Conservation (phyloP, 192 early-diverging fungal genomes). For the Paraglomus brasilianum region DNA sequence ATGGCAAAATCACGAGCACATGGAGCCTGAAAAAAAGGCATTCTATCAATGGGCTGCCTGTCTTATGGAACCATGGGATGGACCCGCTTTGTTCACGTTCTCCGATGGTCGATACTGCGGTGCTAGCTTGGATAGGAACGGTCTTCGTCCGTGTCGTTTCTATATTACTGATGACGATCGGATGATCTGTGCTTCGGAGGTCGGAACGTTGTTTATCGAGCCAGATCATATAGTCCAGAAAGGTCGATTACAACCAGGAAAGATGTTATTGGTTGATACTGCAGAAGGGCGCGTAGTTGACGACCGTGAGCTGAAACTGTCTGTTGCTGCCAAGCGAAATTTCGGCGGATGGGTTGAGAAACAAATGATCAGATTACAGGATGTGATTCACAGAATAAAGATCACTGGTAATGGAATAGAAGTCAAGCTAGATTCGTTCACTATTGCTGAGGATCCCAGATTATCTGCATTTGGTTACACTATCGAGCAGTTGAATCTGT, state of each 20-base stretch:
- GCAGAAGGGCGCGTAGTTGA: conserved; percentile 85
- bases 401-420: conserved; percentile 35
- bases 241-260: conserved; percentile 94
- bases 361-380: conserved; percentile 74
- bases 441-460: conserved; percentile 75
- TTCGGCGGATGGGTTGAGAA: conserved; percentile 85
- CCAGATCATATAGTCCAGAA: conserved; percentile 80
- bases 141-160: conserved; percentile 96
- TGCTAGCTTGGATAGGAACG: conserved; percentile 98
- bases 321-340: conserved; percentile 64
- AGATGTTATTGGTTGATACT: conserved; percentile 97
- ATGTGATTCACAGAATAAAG: conserved; percentile 46
- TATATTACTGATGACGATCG: conserved; percentile 88
- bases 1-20: conserved; percentile 87
- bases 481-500: conserved; percentile 87
- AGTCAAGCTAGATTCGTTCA: conserved; percentile 53
- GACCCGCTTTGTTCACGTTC: conserved; percentile 97
- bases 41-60: conserved; percentile 98
- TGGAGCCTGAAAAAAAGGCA: conserved; percentile 83
- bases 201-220: conserved; percentile 84
- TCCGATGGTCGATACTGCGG: conserved; percentile 96
- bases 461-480: conserved; percentile 89
- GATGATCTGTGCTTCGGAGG: conserved; percentile 98
- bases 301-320: conserved; percentile 84
- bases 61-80: conserved; percentile 99